These are phyloP conservation scores for Boechera stricta DNA, from an alignment of 345 rosid genomes.

Conservation along the genomic window DNA sequence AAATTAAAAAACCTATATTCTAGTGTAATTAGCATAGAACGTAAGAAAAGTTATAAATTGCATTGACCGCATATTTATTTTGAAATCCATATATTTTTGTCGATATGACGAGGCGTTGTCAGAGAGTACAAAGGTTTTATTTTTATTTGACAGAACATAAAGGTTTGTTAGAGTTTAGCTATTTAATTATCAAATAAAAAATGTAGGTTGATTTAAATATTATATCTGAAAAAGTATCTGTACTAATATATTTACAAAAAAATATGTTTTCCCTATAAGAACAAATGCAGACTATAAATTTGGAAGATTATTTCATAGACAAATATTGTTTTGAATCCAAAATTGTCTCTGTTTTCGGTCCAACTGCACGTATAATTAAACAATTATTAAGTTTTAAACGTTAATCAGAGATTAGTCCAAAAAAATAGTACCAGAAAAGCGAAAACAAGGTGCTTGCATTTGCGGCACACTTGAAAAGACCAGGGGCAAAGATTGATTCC, in stretches of 20 bases:
- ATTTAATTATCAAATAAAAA: background rate
- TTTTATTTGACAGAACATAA: background rate
- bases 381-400: background rate
- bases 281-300: constrained; percentile 16
- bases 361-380: constrained; percentile 19
- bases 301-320: constrained; percentile 24
- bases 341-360: constrained; percentile 32
- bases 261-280: background rate
- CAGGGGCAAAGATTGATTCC: constrained; percentile 27
- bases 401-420: constrained; percentile 23
- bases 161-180: constrained; percentile 17
- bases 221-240: background rate
- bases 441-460: constrained; percentile 37
- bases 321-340: constrained; percentile 15
- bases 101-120: constrained; percentile 25
- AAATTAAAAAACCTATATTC: background rate
- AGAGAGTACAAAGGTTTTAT: constrained; percentile 18
- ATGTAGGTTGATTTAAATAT: background rate
- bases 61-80: constrained; percentile 10
- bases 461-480: constrained; percentile 25
- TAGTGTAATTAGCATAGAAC: background rate
- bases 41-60: constrained; percentile 7
- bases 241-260: background rate
- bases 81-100: constrained; percentile 11
- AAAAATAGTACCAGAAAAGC: constrained; percentile 23